A percentile compares a stretch with the other conserved stretches of the same genome.
These are phyloP conservation scores for Ormosia emarginata DNA, from an alignment of 306 rosid species.

Conservation along the genomic window DNA sequence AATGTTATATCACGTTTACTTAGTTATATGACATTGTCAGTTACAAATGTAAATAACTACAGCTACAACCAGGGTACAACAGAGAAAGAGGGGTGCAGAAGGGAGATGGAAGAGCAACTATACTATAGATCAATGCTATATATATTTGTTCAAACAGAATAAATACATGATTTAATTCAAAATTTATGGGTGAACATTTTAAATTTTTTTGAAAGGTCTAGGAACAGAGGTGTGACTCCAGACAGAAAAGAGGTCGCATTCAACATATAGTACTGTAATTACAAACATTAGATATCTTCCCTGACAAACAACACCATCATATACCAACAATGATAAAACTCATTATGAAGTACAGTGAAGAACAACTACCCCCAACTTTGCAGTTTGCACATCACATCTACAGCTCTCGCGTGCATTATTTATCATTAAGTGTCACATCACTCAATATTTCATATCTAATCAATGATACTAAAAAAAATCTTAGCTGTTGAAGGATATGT, in stretches of 20 bases:
- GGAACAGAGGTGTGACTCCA: too few species aligned
- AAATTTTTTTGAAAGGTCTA: too few species aligned
- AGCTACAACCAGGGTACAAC: background rate
- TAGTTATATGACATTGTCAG: background rate
- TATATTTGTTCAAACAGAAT: too few species aligned
- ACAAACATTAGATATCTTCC: background rate
- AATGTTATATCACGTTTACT: background rate
- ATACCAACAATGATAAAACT: background rate
- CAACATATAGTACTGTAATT: background rate
- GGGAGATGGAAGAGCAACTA: background rate
- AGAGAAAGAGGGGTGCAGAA: background rate
- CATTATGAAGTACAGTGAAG: background rate
- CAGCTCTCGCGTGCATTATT: background rate
- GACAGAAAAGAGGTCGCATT: too few species aligned
- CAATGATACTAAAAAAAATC: too few species aligned
- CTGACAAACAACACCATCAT: background rate
- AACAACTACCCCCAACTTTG: background rate
- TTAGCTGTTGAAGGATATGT: too few species aligned
- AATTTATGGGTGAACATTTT: too few species aligned
- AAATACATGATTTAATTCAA: too few species aligned
- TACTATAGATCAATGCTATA: too few species aligned
- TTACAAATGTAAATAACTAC: background rate
- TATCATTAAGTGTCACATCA: background rate
- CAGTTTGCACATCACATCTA: background rate
- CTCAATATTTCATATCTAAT: background rate